These are phyloP conservation scores for Dendryphion nanum DNA, from an alignment of 2,329 filamentous ascomycete genomes.

Conservation along the genomic window DNA sequence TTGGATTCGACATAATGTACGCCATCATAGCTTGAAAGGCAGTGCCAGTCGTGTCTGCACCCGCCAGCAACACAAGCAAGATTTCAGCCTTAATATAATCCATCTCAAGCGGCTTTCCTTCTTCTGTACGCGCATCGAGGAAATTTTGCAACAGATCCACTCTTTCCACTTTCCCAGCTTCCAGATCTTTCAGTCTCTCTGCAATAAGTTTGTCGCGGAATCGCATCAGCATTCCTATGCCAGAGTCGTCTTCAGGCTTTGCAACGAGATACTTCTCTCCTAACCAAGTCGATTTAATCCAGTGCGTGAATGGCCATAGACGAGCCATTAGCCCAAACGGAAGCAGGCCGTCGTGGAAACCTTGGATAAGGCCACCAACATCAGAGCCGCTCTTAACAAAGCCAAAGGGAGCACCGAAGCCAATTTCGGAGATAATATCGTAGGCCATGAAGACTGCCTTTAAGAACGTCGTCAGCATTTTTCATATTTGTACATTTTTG, in stretches of 20 bases:
- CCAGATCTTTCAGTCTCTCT: slow-evolving; percentile 50
- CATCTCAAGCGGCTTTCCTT: slow-evolving; percentile 47
- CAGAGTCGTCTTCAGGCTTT: slow-evolving; percentile 52
- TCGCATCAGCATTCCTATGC: slow-evolving; percentile 57
- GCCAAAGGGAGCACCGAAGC: slow-evolving; percentile 56
- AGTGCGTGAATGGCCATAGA: slow-evolving; percentile 55
- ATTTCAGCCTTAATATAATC: slow-evolving; percentile 56
- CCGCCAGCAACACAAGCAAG: slow-evolving; percentile 52
- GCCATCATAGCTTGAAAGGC: slow-evolving; percentile 50
- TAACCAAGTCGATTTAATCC: slow-evolving; percentile 54
- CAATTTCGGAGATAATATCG: slow-evolving; percentile 57
- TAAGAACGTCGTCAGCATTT: slow-evolving; percentile 1
- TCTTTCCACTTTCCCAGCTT: slow-evolving; percentile 46
- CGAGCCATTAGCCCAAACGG: slow-evolving; percentile 54
- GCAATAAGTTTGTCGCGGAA: slow-evolving; percentile 56
- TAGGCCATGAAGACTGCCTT: slow-evolving; percentile 47
- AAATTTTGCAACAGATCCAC: slow-evolving; percentile 56
- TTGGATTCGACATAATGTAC: slow-evolving; percentile 41
- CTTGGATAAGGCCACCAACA: slow-evolving; percentile 54
- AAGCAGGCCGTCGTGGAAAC: slow-evolving; percentile 54
- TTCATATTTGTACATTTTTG: background rate
- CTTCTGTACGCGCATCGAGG: slow-evolving; percentile 36
- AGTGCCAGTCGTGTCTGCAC: slow-evolving; percentile 54
- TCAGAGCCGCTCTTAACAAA: slow-evolving; percentile 55
- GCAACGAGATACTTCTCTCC: slow-evolving; percentile 54